Conservation (phyloP, 78 protist species). For the Protostelium mycophagum region DNA sequence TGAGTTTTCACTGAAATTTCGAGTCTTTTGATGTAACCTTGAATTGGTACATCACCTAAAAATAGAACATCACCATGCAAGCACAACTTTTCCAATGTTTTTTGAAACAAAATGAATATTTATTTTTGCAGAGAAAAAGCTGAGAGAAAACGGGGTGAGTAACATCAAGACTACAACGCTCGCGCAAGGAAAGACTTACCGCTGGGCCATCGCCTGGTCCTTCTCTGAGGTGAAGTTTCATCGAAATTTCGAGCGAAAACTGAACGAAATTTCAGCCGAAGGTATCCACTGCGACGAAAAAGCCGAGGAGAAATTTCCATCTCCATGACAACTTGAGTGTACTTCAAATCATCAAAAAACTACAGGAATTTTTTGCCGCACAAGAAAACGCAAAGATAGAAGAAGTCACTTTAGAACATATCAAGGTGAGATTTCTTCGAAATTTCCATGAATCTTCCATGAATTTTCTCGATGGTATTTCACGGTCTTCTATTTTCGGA, state of each 20-base stretch:
- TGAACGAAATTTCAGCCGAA: too few relatives aligned
- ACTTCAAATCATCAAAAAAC: neutral
- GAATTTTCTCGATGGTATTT: too few relatives aligned
- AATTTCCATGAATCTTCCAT: too few relatives aligned
- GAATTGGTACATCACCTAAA: too few relatives aligned
- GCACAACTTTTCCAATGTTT: too few relatives aligned
- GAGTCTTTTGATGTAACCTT: neutral
- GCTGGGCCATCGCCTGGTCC: slow-evolving; percentile 56
- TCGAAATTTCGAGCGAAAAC: neutral
- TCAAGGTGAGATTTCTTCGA: too few relatives aligned
- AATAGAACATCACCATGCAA: too few relatives aligned
- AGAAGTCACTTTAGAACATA: too few relatives aligned
- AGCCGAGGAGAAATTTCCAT: neutral
- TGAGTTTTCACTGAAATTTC: neutral
- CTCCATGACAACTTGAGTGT: neutral
- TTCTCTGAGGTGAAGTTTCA: neutral
- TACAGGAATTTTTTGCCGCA: neutral
- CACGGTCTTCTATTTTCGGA: too few relatives aligned
- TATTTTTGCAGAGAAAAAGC: neutral
- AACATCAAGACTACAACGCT: slow-evolving; percentile 12
- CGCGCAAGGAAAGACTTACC: slow-evolving; percentile 30
- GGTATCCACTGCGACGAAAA: too few relatives aligned
- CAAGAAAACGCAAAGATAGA: neutral
- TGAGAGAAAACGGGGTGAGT: neutral
- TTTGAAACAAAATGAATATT: too few relatives aligned